A percentile compares a stretch with the other conserved stretches of the same genome.
Conservation (phyloP, 2,329 filamentous ascomycete genomes). For the Teratosphaeria nubilosa region DNA sequence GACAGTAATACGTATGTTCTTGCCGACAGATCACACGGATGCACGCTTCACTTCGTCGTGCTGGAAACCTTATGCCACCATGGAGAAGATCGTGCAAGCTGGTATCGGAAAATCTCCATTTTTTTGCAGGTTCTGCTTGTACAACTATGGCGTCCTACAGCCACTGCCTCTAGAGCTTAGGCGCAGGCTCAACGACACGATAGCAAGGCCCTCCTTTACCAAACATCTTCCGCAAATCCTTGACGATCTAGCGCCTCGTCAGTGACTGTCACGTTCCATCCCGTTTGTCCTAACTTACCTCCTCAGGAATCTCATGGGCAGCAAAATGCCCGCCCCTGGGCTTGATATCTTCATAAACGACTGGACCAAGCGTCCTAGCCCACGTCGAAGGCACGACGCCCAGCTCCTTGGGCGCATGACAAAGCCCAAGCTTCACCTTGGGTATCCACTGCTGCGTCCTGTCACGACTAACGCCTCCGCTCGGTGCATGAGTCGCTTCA, state of each 20-base stretch:
- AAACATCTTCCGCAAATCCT: conserved; percentile 48
- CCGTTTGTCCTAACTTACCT: not conserved
- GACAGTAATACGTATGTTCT: too few species aligned
- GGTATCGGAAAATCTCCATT: too few species aligned
- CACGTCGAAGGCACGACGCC: conserved; percentile 44
- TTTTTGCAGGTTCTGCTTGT: too few species aligned
- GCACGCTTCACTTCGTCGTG: too few species aligned
- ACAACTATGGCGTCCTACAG: not conserved
- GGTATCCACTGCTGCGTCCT: conserved; percentile 33
- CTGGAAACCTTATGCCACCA: too few species aligned
- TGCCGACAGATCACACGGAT: too few species aligned
- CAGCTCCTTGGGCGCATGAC: conserved; percentile 51
- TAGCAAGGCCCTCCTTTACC: conserved; percentile 29
- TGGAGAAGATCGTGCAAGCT: too few species aligned
- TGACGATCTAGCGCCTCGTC: conserved; percentile 28
- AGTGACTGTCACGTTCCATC: not conserved
- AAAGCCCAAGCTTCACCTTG: conserved; percentile 42
- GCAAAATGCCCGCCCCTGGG: conserved; percentile 49
- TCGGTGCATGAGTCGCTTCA: conserved; percentile 42
- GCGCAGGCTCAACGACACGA: conserved; percentile 5
- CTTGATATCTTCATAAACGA: conserved; percentile 47
- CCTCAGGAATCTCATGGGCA: conserved; percentile 45
- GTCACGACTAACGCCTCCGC: conserved; percentile 19
- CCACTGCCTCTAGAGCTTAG: not conserved
- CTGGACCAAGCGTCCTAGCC: conserved; percentile 46